Conservation (phyloP, 2,329 filamentous ascomycete species). For the Ophiostoma himal-ulmi region DNA sequence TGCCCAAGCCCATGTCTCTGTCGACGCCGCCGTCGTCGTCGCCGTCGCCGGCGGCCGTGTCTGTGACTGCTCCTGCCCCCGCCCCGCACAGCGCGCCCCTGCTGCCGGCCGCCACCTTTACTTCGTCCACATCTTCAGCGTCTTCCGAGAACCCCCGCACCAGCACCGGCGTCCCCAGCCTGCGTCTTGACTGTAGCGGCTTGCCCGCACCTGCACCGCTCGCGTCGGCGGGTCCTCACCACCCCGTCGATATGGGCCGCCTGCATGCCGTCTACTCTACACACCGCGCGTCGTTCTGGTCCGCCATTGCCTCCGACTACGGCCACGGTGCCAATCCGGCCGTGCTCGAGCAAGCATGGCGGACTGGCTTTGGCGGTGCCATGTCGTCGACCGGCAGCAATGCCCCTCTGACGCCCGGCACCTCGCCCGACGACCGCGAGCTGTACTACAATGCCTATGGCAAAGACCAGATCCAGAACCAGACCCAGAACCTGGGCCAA, state of each 20-base stretch:
- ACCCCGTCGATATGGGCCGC: conserved; percentile 57
- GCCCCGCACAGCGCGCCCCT: conserved; percentile 37
- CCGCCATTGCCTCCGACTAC: conserved; percentile 65
- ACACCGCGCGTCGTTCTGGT: conserved; percentile 68
- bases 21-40: neutral
- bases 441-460: conserved; percentile 29
- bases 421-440: conserved; percentile 38
- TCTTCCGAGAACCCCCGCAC: conserved; percentile 25
- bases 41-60: neutral
- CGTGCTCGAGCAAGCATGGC: conserved; percentile 67
- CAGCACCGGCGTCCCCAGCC: conserved; percentile 30
- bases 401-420: conserved; percentile 24
- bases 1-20: conserved; percentile 55
- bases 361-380: conserved; percentile 30
- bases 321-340: conserved; percentile 56
- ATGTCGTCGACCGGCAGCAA: conserved; percentile 7
- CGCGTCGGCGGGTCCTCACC: conserved; percentile 32
- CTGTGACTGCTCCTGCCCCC: neutral
- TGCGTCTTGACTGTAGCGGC: conserved; percentile 56
- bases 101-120: conserved; percentile 39
- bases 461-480: neutral
- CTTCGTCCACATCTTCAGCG: conserved; percentile 28
- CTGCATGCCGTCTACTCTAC: conserved; percentile 64
- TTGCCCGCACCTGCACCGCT: conserved; percentile 37
- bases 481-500: neutral